Conservation (phyloP, 2,329 filamentous ascomycete species). For the Seiridium cupressi region DNA sequence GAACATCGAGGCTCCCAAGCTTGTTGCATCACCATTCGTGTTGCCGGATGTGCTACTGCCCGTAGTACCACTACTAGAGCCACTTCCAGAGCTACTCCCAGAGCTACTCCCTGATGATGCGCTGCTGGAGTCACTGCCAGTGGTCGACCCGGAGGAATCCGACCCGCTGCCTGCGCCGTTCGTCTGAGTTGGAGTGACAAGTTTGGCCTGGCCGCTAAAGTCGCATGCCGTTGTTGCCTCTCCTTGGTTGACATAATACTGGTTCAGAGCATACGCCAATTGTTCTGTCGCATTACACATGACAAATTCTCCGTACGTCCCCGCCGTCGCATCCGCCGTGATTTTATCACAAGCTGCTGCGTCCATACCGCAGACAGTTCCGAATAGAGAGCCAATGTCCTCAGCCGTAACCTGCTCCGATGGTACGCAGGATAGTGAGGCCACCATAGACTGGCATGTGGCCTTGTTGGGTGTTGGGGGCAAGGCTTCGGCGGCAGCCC, state of each 20-base stretch:
- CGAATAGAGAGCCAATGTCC: conserved; percentile 43
- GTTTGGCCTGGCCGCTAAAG: conserved; percentile 53
- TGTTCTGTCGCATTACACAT: conserved; percentile 58
- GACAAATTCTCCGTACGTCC: conserved; percentile 57
- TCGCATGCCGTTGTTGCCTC: conserved; percentile 46
- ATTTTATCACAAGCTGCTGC: conserved; percentile 51
- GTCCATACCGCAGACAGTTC: conserved; percentile 35
- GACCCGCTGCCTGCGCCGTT: conserved; percentile 1
- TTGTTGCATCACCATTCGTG: background rate
- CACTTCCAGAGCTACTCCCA: conserved; percentile 12
- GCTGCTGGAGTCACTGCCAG: background rate
- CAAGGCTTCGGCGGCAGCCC: conserved; percentile 57
- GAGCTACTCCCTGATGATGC: conserved; percentile 6
- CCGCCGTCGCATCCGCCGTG: conserved; percentile 47
- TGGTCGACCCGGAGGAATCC: background rate
- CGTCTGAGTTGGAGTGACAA: conserved; percentile 21
- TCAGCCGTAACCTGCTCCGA: conserved; percentile 46
- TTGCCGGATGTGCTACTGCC: background rate
- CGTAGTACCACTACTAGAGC: conserved; percentile 4
- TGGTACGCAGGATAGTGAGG: conserved; percentile 60
- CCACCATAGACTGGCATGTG: conserved; percentile 68
- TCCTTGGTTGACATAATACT: conserved; percentile 49
- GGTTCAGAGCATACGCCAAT: conserved; percentile 55
- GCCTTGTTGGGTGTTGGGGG: conserved; percentile 67
- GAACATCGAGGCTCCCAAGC: too few relatives aligned